Conservation (phyloP, 176 grass and related monocot genomes). For the Poa pratensis region DNA sequence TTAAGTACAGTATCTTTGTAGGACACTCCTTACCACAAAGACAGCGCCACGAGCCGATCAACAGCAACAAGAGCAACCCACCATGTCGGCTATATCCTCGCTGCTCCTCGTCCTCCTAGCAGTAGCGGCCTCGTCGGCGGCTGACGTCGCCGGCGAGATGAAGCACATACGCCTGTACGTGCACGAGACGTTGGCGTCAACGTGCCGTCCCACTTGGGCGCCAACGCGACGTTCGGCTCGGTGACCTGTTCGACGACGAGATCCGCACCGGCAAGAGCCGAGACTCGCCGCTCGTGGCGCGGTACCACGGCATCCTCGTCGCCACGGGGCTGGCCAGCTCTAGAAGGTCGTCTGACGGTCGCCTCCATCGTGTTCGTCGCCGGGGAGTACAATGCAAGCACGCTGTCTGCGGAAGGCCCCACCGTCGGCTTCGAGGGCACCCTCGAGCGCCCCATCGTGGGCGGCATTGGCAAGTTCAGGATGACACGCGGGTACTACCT, state of each 20-base stretch:
- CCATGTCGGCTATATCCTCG: background rate
- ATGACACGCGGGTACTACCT: slow-evolving; percentile 20
- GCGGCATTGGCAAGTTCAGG: slow-evolving; percentile 25
- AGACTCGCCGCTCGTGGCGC: background rate
- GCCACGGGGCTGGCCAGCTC: background rate
- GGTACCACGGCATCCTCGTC: slow-evolving; percentile 38
- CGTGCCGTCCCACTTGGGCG: slow-evolving; percentile 3
- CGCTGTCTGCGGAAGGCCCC: background rate
- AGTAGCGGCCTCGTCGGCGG: background rate
- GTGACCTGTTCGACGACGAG: slow-evolving; percentile 28
- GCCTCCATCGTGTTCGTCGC: slow-evolving; percentile 3
- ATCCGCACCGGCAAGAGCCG: slow-evolving; percentile 6
- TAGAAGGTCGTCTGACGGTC: background rate
- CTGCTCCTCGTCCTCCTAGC: background rate
- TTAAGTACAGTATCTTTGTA: no score
- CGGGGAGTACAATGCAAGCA: slow-evolving; percentile 4
- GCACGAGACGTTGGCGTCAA: background rate
- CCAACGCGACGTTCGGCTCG: slow-evolving; percentile 29
- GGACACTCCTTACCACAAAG: no score
- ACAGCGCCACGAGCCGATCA: no score
- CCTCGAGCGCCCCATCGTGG: background rate
- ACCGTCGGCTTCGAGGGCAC: background rate
- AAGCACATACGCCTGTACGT: slow-evolving; percentile 36
- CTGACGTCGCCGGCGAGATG: background rate
- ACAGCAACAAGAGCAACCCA: background rate